A percentile compares a stretch with the other conserved stretches of the same genome.
Conservation (phyloP, 2,329 filamentous ascomycete genomes). For the Fusarium nodosum region DNA sequence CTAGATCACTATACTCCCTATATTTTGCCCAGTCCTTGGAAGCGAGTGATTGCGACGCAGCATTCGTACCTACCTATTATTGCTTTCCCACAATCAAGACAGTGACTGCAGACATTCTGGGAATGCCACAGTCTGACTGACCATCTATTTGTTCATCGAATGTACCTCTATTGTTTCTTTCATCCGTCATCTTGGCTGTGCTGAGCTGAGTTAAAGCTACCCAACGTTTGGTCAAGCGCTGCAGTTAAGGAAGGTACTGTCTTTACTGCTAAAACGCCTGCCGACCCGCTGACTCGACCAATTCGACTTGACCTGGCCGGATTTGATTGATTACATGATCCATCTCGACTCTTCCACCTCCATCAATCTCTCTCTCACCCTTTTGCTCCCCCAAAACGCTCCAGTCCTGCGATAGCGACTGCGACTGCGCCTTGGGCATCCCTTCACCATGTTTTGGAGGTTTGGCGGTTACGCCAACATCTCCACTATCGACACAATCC, state of each 20-base stretch:
- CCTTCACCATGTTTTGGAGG: conserved; percentile 95
- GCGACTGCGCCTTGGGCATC: conserved; percentile 52
- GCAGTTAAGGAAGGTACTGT: conserved; percentile 4
- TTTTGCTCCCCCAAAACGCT: conserved; percentile 40
- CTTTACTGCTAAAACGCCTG: conserved; percentile 25
- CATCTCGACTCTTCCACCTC: conserved; percentile 44
- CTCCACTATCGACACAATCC: conserved; percentile 94
- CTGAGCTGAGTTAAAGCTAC: conserved; percentile 10
- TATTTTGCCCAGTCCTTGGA: conserved; percentile 7
- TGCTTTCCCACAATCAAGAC: conserved; percentile 19
- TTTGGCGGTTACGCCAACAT: conserved; percentile 99
- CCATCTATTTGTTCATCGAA: conserved; percentile 3
- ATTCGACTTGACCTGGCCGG: conserved; percentile 35
- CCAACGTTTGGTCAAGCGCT: not conserved
- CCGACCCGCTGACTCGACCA: conserved; percentile 38
- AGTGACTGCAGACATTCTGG: conserved; percentile 34
- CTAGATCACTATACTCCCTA: conserved; percentile 10
- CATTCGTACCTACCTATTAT: conserved; percentile 8
- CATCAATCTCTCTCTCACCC: conserved; percentile 32
- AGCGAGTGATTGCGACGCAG: conserved; percentile 28
- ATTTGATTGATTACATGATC: conserved; percentile 50
- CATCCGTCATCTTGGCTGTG: conserved; percentile 4
- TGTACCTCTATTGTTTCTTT: conserved; percentile 1
- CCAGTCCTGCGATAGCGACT: conserved; percentile 52
- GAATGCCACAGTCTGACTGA: conserved; percentile 30